A percentile compares a stretch with the other conserved stretches of the same genome.
Evolutionary conservation across 2,329 filamentous ascomycete genomes (phyloP).

Genomic region (Macrophomina tecta): DNA sequence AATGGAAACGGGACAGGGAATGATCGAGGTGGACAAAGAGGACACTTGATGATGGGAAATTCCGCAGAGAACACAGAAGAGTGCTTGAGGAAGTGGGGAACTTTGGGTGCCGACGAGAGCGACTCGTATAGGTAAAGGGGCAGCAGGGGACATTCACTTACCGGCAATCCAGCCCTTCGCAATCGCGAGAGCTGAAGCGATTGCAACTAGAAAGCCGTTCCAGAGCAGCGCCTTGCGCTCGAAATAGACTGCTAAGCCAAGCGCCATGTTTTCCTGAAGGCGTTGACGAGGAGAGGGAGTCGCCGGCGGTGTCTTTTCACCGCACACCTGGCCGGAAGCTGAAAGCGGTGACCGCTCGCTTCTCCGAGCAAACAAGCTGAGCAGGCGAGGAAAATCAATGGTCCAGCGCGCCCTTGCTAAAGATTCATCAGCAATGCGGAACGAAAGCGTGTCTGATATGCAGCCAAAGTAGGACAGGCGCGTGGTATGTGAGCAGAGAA

Average conservation of each 20-base stretch:
- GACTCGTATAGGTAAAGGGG: conserved; percentile 1
- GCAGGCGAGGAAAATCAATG: background rate
- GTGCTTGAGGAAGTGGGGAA: background rate
- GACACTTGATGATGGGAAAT: background rate
- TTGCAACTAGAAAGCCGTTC: background rate
- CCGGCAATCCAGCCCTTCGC: conserved; percentile 22
- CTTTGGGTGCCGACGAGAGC: background rate
- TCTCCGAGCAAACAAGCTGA: conserved; percentile 1
- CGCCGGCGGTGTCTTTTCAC: conserved; percentile 15
- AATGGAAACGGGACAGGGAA: background rate
- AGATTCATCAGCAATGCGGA: conserved; percentile 13
- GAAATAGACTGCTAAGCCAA: conserved; percentile 19
- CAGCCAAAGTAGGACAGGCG: conserved; percentile 8
- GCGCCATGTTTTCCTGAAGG: conserved; percentile 11
- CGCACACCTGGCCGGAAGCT: conserved; percentile 20
- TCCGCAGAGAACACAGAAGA: background rate
- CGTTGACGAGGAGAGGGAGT: background rate
- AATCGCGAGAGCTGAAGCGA: background rate
- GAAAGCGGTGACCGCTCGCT: conserved; percentile 21
- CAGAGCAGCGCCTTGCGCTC: conserved; percentile 26
- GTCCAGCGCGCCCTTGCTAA: background rate
- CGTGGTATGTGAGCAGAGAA: background rate
- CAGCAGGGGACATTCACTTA: background rate
- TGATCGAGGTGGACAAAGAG: too few relatives aligned
- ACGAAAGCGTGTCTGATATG: background rate